These are phyloP conservation scores for Phytophthora brassicae DNA, from an alignment of 352 stramenopile genomes.

Conservation along the genomic window DNA sequence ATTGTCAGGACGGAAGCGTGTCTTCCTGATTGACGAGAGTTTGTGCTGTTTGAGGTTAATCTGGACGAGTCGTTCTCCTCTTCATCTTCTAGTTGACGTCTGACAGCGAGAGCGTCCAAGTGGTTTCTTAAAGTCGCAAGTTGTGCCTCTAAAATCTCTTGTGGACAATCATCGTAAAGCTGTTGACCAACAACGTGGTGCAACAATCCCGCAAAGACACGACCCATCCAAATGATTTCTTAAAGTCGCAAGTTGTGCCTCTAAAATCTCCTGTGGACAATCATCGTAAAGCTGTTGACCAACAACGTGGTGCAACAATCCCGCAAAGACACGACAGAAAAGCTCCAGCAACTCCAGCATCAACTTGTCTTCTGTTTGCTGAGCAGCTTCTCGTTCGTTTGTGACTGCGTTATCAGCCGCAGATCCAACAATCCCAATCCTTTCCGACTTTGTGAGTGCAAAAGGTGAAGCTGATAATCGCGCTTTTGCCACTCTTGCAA, in stretches of 20 bases:
- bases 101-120: slow-evolving; percentile 25
- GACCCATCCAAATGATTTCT: slow-evolving; percentile 40
- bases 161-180: slow-evolving; percentile 46
- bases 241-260: slow-evolving; percentile 50
- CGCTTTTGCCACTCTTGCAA: slow-evolving; percentile 43
- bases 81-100: slow-evolving; percentile 13
- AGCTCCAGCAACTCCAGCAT: slow-evolving; percentile 54
- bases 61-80: neutral
- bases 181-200: slow-evolving; percentile 59
- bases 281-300: slow-evolving; percentile 52
- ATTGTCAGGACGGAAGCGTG: slow-evolving; percentile 15
- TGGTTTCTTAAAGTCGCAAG: slow-evolving; percentile 46
- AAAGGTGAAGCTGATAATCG: slow-evolving; percentile 23
- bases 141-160: slow-evolving; percentile 50
- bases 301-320: slow-evolving; percentile 55
- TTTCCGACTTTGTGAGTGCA: slow-evolving; percentile 20
- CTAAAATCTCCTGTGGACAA: slow-evolving; percentile 50
- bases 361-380: slow-evolving; percentile 54
- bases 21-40: slow-evolving; percentile 12
- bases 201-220: slow-evolving; percentile 53
- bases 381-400: slow-evolving; percentile 42
- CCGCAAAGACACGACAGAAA: slow-evolving; percentile 59
- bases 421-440: neutral
- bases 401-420: slow-evolving; percentile 23
- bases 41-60: neutral